Base-by-base conservation (phyloP, 2,329 filamentous ascomycete species). In the Fusarium globosum region DNA sequence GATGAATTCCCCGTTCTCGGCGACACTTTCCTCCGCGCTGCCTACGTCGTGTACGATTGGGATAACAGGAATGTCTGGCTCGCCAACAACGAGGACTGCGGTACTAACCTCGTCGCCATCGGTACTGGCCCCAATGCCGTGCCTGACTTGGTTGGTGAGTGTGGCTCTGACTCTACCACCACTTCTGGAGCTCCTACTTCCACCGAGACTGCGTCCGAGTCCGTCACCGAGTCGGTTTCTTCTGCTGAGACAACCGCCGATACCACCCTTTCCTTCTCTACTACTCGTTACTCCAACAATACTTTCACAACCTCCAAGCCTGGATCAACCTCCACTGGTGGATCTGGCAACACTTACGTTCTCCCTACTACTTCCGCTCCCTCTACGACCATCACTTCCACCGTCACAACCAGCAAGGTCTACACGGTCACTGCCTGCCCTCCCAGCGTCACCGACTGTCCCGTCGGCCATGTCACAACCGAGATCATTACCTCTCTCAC, bases 21-120 rank as follows among this genome's bases (percentile, higher is more conserved):
- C 21, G 84, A 85, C 57, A 84, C 83, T 11, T 86, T 86, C 76
- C 79, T 86, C 36, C 81, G 85, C 15, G 81, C 84, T 28, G 82
- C 84, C 11, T 86, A 86, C 35, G 82, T 84, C 23, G 83, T 86
- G 33, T 85, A 81, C 61, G 83, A 85, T 69, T 80, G 78, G 80
- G 82, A 84, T 55, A 84, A 85, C 76, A 76, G 77, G 30, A 78
- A 81, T 33, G 75, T 85, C 46, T 80, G 83, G 68, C 49, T 85
- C 13, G 83, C 80, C 11, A 80, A 81, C 58, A 81, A 80, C 26
- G 79, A 78, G 46, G 80, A 84, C 57, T 85, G 83, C 69, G 83
- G 83, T 33, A 77, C 81, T 28, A 78, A 81, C 30, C 76, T 85
- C 13, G 72, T 83, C 18, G 69, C 82, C 30, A 82, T 85, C 33